Evolutionary conservation across 2,329 filamentous ascomycete species (phyloP).

Genomic region (Aspergillus aculeatus): DNA sequence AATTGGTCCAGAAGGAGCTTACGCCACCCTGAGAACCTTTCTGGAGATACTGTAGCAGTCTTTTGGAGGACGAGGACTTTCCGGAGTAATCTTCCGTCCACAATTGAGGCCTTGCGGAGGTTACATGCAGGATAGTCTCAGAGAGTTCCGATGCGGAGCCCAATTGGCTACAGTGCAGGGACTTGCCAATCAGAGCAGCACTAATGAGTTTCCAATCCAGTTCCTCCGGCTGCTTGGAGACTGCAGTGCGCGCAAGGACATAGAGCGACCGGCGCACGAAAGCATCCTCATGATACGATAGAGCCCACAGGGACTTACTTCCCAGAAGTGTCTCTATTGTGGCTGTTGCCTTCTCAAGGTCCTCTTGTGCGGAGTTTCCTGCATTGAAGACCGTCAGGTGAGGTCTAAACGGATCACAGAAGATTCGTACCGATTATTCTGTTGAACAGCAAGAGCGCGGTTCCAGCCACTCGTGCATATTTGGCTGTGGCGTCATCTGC

Average conservation of each 20-base stretch:
- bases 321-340: constrained; percentile 67
- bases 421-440: constrained; percentile 49
- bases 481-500: constrained; percentile 83
- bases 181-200: constrained; percentile 70
- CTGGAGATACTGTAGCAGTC: constrained; percentile 71
- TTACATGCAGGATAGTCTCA: constrained; percentile 65
- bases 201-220: constrained; percentile 66
- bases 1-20: constrained; percentile 68
- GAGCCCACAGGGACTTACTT: constrained; percentile 61
- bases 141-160: constrained; percentile 73
- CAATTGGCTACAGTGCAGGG: constrained; percentile 68
- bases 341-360: constrained; percentile 60
- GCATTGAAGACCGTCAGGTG: constrained; percentile 16
- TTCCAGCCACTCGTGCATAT: constrained; percentile 73
- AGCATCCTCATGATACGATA: constrained; percentile 56
- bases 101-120: constrained; percentile 62
- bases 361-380: constrained; percentile 42
- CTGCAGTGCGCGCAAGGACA: constrained; percentile 52
- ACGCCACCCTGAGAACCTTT: constrained; percentile 80
- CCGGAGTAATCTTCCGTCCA: constrained; percentile 69
- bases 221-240: constrained; percentile 48
- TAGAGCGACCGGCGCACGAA: constrained; percentile 60
- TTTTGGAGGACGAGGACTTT: constrained; percentile 55
- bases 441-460: constrained; percentile 56
- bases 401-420: not conserved